phyloP scores from a whole-genome alignment of 2,329 filamentous ascomycete genomes.

The Dichotomopilus funicola region DNA sequence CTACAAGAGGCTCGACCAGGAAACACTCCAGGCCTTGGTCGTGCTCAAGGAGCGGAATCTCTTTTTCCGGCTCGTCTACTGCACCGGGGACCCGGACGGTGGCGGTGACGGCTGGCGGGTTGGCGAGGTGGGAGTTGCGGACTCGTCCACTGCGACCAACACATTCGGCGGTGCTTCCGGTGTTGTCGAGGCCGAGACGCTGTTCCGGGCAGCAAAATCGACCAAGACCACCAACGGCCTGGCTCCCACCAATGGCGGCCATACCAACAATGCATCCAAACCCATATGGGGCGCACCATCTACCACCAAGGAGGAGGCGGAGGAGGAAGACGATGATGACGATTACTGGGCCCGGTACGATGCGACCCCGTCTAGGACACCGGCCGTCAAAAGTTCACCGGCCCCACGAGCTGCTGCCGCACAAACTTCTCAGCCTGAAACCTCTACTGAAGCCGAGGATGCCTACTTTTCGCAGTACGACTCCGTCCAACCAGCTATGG shows the following conservation, averaged over 20 bases:
- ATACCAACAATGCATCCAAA: constrained; percentile 6
- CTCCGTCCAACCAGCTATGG: constrained; percentile 71
- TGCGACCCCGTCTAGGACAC: constrained; percentile 59
- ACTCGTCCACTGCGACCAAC: constrained; percentile 46
- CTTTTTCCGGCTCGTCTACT: constrained; percentile 62
- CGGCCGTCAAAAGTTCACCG: constrained; percentile 55
- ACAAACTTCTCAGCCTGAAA: constrained; percentile 25
- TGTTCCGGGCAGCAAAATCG: constrained; percentile 32
- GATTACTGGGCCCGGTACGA: constrained; percentile 79
- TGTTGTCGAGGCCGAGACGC: constrained; percentile 56
- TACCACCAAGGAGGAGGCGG: constrained; percentile 36
- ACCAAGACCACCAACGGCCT: background rate
- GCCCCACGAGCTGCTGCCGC: constrained; percentile 41
- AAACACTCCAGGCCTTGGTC: constrained; percentile 66
- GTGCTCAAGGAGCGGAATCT: constrained; percentile 53
- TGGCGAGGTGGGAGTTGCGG: constrained; percentile 58
- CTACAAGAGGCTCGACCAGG: constrained; percentile 64
- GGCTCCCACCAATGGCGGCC: constrained; percentile 11
- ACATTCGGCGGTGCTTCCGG: constrained; percentile 44
- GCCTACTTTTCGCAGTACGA: constrained; percentile 74
- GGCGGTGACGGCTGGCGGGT: constrained; percentile 63
- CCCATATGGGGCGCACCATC: constrained; percentile 19
- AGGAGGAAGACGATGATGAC: constrained; percentile 53
- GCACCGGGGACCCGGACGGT: constrained; percentile 52
- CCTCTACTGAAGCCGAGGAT: constrained; percentile 60